Conservation (phyloP, 169 alveolate genomes). For the Eimeria necatrix region DNA sequence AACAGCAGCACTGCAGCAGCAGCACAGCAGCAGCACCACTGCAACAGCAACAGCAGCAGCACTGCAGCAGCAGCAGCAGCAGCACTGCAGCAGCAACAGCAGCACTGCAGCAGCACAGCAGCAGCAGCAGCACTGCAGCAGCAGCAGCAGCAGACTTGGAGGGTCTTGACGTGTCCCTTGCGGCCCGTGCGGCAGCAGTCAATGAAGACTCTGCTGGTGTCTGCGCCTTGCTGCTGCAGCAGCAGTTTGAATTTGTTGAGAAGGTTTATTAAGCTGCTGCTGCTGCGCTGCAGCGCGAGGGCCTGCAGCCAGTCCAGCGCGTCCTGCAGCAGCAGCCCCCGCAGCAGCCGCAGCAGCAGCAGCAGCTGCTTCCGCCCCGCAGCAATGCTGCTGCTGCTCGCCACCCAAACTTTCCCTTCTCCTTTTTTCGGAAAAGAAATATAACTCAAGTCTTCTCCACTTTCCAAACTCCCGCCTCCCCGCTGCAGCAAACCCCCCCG, state of each 20-base stretch:
- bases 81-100: no score
- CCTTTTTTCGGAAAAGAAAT: conserved; percentile 12
- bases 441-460: conserved; percentile 23
- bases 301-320: conserved; percentile 74
- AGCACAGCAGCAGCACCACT: no score
- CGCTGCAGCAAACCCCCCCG: neutral
- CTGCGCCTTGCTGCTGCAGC: conserved; percentile 68
- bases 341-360: conserved; percentile 30
- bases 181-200: conserved; percentile 49
- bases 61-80: no score
- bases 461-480: neutral
- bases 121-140: no score
- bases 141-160: neutral
- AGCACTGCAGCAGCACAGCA: no score
- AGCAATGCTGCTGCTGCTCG: conserved; percentile 16
- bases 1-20: no score
- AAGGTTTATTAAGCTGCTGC: conserved; percentile 27
- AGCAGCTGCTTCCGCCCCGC: conserved; percentile 69
- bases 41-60: no score
- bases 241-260: conserved; percentile 1
- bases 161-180: conserved; percentile 58
- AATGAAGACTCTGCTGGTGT: conserved; percentile 38
- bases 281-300: conserved; percentile 49
- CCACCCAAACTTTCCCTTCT: conserved; percentile 68
- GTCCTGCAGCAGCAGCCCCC: conserved; percentile 57